Conservation (phyloP, 805 yeast genomes). For the Zygoascus ofunaensis region DNA sequence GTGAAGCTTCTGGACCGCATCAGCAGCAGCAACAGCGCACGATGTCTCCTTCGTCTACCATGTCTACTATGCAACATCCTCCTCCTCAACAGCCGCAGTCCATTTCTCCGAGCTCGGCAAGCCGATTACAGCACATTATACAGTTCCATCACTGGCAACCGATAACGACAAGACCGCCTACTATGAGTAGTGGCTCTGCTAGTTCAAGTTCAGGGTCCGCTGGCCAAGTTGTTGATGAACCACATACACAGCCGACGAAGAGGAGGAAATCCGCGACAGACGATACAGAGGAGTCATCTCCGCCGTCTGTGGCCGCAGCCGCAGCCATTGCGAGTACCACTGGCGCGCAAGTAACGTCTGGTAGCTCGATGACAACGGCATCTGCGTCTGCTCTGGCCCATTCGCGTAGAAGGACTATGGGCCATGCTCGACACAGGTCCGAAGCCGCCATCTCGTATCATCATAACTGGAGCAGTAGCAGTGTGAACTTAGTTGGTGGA, state of each 20-base stretch:
- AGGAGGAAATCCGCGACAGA: slow-evolving; percentile 13
- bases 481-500: slow-evolving; percentile 5
- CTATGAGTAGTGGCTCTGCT: neutral
- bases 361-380: neutral
- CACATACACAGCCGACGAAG: slow-evolving; percentile 9
- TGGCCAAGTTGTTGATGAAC: too few relatives aligned
- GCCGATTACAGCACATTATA: slow-evolving; percentile 37
- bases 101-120: slow-evolving; percentile 18
- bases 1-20: slow-evolving; percentile 9
- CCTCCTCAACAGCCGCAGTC: slow-evolving; percentile 18
- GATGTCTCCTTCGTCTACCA: neutral
- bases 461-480: slow-evolving; percentile 4
- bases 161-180: slow-evolving; percentile 12
- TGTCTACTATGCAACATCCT: slow-evolving; percentile 14
- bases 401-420: slow-evolving; percentile 11
- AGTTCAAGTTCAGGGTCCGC: slow-evolving; percentile 8
- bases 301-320: slow-evolving; percentile 6
- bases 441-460: slow-evolving; percentile 16
- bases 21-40: neutral
- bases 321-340: slow-evolving; percentile 15
- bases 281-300: slow-evolving; percentile 8
- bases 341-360: slow-evolving; percentile 1
- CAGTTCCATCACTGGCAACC: slow-evolving; percentile 55
- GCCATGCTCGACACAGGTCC: slow-evolving; percentile 18
- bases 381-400: neutral